These are phyloP conservation scores for Melaleuca alternifolia DNA, from an alignment of 345 rosid species.

Conservation along the genomic window DNA sequence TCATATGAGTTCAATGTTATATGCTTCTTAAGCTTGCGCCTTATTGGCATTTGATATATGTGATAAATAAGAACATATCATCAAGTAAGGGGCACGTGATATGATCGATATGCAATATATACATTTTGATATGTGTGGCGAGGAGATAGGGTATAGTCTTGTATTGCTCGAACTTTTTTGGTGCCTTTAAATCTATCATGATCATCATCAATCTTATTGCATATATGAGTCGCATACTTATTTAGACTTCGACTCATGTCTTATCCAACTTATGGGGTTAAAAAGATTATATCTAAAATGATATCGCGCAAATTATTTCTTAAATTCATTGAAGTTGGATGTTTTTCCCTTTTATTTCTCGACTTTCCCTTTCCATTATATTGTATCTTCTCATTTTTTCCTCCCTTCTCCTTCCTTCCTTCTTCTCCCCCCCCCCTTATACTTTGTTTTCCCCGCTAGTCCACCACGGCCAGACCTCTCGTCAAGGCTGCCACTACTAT, in stretches of 20 bases:
- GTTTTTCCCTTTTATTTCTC: background rate
- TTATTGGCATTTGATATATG: background rate
- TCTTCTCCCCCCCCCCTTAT: too few species aligned
- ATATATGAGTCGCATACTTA: background rate
- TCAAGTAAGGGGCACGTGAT: background rate
- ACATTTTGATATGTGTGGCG: background rate
- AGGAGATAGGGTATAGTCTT: background rate
- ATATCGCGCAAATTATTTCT: background rate
- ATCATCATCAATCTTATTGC: background rate
- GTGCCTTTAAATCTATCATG: background rate
- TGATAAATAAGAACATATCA: background rate
- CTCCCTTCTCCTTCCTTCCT: too few species aligned
- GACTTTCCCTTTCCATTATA: background rate
- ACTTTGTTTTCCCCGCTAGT: too few species aligned
- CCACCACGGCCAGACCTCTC: too few species aligned
- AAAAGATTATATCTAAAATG: background rate
- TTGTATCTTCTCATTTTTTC: background rate
- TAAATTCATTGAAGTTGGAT: background rate
- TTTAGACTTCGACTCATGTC: background rate
- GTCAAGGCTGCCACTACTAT: too few species aligned
- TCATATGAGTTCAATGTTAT: too few species aligned
- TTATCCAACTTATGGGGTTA: background rate
- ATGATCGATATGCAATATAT: accelerated
- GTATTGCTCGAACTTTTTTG: background rate
- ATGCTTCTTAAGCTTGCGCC: too few species aligned